Conservation (phyloP, 2,329 filamentous ascomycete species). For the Emergomyces africanus region DNA sequence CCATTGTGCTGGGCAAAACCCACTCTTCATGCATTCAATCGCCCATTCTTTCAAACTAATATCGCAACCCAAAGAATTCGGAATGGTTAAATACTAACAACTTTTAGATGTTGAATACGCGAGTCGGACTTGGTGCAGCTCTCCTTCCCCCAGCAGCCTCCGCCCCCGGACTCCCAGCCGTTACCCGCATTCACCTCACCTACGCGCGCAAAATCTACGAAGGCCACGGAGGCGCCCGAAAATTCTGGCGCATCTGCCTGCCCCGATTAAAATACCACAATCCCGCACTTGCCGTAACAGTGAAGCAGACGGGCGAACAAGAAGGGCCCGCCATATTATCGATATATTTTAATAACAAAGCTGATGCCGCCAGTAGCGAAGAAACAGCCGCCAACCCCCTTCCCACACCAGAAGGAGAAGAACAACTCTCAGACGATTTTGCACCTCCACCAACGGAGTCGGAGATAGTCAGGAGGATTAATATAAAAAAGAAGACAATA, state of each 20-base stretch:
- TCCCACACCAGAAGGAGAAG: slow-evolving; percentile 5
- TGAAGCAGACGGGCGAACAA: slow-evolving; percentile 54
- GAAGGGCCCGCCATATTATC: slow-evolving; percentile 27
- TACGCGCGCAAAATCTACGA: slow-evolving; percentile 32
- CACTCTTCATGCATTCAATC: not conserved
- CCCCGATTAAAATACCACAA: slow-evolving; percentile 92
- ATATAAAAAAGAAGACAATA: slow-evolving; percentile 27
- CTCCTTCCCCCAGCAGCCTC: slow-evolving; percentile 46
- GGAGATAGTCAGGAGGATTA: slow-evolving; percentile 24
- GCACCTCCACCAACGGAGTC: slow-evolving; percentile 20
- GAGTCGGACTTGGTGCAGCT: slow-evolving; percentile 71
- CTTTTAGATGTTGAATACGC: slow-evolving; percentile 35
- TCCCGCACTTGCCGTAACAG: slow-evolving; percentile 67
- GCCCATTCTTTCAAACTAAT: not conserved
- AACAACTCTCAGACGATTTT: slow-evolving; percentile 19
- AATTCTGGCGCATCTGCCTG: slow-evolving; percentile 77
- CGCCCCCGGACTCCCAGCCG: slow-evolving; percentile 23
- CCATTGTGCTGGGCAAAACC: not conserved
- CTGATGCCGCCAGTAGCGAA: slow-evolving; percentile 12
- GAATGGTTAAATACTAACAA: not conserved
- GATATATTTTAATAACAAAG: slow-evolving; percentile 28
- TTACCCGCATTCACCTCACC: slow-evolving; percentile 32
- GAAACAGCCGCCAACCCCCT: slow-evolving; percentile 8
- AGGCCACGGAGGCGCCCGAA: slow-evolving; percentile 43
- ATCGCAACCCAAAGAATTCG: not conserved